Evolutionary conservation across 2,329 filamentous ascomycete genomes (phyloP).

Genomic region (Epichloe brachyelytri): DNA sequence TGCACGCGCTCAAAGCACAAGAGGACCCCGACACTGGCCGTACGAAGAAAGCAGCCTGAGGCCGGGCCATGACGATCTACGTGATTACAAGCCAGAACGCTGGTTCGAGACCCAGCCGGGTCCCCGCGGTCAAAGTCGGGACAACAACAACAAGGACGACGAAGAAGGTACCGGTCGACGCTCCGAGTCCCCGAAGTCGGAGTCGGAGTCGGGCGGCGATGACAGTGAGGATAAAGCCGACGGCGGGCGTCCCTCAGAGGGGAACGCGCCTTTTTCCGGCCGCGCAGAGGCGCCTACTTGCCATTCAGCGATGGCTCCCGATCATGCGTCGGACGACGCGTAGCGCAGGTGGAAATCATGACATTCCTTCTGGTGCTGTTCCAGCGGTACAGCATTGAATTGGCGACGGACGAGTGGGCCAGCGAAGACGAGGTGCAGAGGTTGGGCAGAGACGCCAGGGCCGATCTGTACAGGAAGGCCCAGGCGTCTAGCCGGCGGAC

Average conservation of each 20-base stretch:
- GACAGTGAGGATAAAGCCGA: slow-evolving; percentile 34
- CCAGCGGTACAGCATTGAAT: slow-evolving; percentile 52
- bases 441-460: slow-evolving; percentile 34
- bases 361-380: slow-evolving; percentile 42
- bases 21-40: slow-evolving; percentile 66
- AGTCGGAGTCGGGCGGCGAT: slow-evolving; percentile 18
- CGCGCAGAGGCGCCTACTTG: slow-evolving; percentile 40
- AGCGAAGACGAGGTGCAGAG: slow-evolving; percentile 37
- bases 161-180: background rate
- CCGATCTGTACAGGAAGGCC: slow-evolving; percentile 47
- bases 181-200: slow-evolving; percentile 16
- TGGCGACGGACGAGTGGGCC: slow-evolving; percentile 51
- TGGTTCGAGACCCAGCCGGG: slow-evolving; percentile 41
- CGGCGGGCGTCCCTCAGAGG: slow-evolving; percentile 35
- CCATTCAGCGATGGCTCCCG: slow-evolving; percentile 47
- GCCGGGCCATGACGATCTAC: slow-evolving; percentile 39
- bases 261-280: slow-evolving; percentile 48
- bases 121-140: slow-evolving; percentile 6
- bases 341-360: slow-evolving; percentile 47
- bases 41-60: slow-evolving; percentile 29
- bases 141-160: slow-evolving; percentile 3
- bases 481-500: slow-evolving; percentile 38
- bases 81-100: slow-evolving; percentile 58
- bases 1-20: slow-evolving; percentile 45
- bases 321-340: slow-evolving; percentile 43